Percentiles rank a stretch among this genome's conserved stretches.
Evolutionary conservation across 2,329 filamentous ascomycete genomes (phyloP).

Genomic region (Trematosphaeria pertusa): DNA sequence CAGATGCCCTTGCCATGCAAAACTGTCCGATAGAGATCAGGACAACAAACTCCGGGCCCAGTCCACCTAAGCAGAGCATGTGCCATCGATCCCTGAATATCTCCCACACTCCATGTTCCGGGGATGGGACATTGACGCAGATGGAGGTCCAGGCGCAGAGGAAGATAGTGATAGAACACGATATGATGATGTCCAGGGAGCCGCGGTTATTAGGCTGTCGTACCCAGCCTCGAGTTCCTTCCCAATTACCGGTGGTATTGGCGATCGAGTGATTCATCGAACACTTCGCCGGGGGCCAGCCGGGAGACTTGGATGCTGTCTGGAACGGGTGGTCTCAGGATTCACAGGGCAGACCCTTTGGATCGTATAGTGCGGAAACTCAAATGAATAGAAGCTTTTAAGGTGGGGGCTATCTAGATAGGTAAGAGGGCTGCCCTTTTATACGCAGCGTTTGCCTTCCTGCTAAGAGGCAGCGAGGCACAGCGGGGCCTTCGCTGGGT

Average conservation of each 20-base stretch:
- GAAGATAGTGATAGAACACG: conserved; percentile 50
- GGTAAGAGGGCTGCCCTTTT: neutral
- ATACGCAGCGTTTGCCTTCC: neutral
- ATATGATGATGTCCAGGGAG: conserved; percentile 51
- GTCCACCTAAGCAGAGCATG: conserved; percentile 39
- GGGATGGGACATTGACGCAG: conserved; percentile 44
- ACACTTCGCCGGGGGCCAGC: neutral
- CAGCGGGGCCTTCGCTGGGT: no score
- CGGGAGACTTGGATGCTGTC: neutral
- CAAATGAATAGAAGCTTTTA: neutral
- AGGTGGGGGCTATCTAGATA: neutral
- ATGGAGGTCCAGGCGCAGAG: conserved; percentile 44
- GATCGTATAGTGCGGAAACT: neutral
- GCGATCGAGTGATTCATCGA: conserved; percentile 1
- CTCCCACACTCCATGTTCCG: conserved; percentile 21
- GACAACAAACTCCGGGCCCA: conserved; percentile 44
- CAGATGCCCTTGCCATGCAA: conserved; percentile 36
- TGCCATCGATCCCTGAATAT: conserved; percentile 33
- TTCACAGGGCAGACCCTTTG: no score
- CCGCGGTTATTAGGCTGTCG: conserved; percentile 46
- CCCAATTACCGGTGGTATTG: neutral
- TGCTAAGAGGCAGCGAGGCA: neutral
- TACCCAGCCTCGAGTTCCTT: conserved; percentile 43
- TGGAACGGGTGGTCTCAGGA: no score
- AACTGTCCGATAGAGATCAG: conserved; percentile 45